phyloP scores from a whole-genome alignment of 2,329 filamentous ascomycete species.

The Fusarium goolgardi region DNA sequence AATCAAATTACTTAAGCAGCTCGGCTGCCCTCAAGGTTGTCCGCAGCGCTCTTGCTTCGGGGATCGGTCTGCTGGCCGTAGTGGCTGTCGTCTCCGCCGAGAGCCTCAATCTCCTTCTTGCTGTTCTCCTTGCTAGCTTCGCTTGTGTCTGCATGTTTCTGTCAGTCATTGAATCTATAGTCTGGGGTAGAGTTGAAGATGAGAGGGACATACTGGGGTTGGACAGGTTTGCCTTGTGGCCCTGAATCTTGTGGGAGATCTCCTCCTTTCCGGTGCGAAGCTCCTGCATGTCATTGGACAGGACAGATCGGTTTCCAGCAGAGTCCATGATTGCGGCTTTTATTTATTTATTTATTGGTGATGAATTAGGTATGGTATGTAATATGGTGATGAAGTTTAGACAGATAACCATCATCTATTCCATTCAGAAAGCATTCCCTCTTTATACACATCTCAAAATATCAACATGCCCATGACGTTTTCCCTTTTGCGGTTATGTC shows the following conservation, averaged over 20 bases:
- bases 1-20: conserved; percentile 27
- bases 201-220: conserved; percentile 55
- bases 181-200: background rate
- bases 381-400: background rate
- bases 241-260: conserved; percentile 48
- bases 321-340: conserved; percentile 42
- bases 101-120: conserved; percentile 53
- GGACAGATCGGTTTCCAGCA: conserved; percentile 54
- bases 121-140: conserved; percentile 59
- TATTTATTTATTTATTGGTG: background rate
- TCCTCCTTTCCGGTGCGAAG: conserved; percentile 47
- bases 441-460: conserved; percentile 10
- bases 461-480: conserved; percentile 23
- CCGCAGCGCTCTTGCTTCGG: conserved; percentile 55
- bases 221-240: conserved; percentile 61
- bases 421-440: background rate
- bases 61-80: conserved; percentile 57
- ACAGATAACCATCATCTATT: background rate
- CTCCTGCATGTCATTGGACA: conserved; percentile 58
- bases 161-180: background rate
- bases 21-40: conserved; percentile 54
- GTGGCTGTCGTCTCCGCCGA: conserved; percentile 58
- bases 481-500: conserved; percentile 30
- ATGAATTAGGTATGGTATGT: background rate
- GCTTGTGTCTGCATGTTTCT: conserved; percentile 54